Evolutionary conservation across 1,284 basidiomycete species (phyloP), one percentile per base, ranked within the genome.

Genomic region (Taiwanofungus camphoratus): DNA sequence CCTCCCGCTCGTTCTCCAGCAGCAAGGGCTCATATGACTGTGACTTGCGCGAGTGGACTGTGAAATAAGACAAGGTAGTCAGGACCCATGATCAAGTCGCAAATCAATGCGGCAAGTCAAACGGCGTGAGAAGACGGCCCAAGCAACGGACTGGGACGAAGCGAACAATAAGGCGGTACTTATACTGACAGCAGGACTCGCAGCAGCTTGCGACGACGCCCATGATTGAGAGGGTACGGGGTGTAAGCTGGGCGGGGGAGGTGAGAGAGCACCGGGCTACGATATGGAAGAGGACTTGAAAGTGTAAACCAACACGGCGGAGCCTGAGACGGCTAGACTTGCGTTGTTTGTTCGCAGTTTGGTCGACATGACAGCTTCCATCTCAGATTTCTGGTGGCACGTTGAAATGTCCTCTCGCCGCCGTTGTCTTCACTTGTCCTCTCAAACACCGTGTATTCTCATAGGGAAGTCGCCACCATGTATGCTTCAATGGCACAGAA

Each of bases 1-100:
- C 96, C 69, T 99, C 95, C 54, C 96, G 81, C 73, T 99, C 95
- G 61, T 95, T 98, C 75, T 99, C 96, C 43, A 98, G 74, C 44
- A 99, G 73, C 44, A 99, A 70, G 29, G 96, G 95, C 67, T 99
- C 95, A 61, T 93, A 93, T 46, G 82, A 76, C 68, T 92, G 85
- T 53, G 86, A 84, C 72, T 76, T 81, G 62, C 80, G 81, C 58
- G 85, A 83, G 52, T 73, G 75, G 64, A 87, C 87, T 89, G 59
- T 45, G 49, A 32, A 3, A 26, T 21, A 35, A 36, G 33, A 34
- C 30, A 36, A 36, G 39, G 48, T 27, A 50, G 46, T 41, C 39
- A 45, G 27, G 40, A 48, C 46, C 42, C 38, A 44, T 52, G 33
- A 52, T 49, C 38, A 38, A 20, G 41, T 41, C 39, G 41, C 35